Base-by-base conservation (phyloP, 768 basidiomycete species). In the Mycena epipterygia region DNA sequence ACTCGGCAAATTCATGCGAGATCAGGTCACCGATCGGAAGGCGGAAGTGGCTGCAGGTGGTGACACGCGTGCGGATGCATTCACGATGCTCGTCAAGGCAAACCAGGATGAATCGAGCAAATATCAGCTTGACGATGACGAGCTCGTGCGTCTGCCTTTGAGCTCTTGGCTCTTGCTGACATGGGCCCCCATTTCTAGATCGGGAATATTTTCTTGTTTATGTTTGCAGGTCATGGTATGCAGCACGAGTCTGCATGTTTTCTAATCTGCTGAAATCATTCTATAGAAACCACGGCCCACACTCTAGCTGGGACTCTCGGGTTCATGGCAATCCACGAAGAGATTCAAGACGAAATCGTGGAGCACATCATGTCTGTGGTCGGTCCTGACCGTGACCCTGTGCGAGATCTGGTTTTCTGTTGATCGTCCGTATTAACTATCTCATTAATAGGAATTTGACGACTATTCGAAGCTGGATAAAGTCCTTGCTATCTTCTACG, bases 201-300 rank as follows among this genome's bases (percentile, higher is more conserved):
- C 55, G 89, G 88, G 7, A 90, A 89, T 57, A 74, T 88, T 1
- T 89, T 84, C 70, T 72, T 84, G 14, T 80, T 88, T 74, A 78
- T 91, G 27, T 86, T 90, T 44, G 89, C 90, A 49, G 90, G 90
- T 16, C 88, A 90, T 75, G 89, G 89, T 85, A 68, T 41, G 79
- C 48, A 30, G 8, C 37, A 5, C 13, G 16, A 6, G 42, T 6
- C 29, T 52, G n/a, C 30, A 30, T 16, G 30, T 9, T 23, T 41
- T 12, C 29, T 25, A 44, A 41, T 14, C 16, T 27, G 51, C 29
- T 53, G 17, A 39, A 27, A 41, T 29, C 58, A 21, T 48, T 70
- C 42, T 14, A 23, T 57, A 86, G 87, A 89, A 78, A 89, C 87
- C 3, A 88, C 88, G 1, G 87, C 88, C 1, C 82, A 85, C 67